Base-by-base conservation (phyloP, 1,139 yeast genomes). In the Pichia sp. region DNA sequence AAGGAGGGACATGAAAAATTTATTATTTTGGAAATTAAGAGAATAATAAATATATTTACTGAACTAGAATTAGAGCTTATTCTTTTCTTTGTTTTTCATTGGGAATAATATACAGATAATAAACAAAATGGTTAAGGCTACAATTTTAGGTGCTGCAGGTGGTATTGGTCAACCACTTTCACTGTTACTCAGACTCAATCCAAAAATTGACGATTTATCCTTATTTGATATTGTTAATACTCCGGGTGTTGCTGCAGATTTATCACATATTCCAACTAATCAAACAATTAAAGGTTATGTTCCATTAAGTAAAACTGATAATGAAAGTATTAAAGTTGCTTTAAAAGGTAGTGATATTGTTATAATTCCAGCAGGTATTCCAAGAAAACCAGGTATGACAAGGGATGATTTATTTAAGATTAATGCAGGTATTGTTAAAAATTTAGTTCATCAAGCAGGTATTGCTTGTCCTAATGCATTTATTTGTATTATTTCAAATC, bases 161-260 rank as follows among this genome's bases (percentile, higher is more conserved):
- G 90, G 90, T 53, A 82, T 82, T 58, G 90, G 90, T 40, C 89
- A 82, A 62, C 87, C 89, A 34, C 69, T 82, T 40, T 82, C 89
- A 2, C 67, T 82, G 46, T 68, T 82, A 50, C 68, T 82, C 53
- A 81, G 82, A 60, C 66, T 80, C 45, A 76, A 78, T 55, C 73
- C 76, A 9, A 62, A 68, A 32, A 74, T 82, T 32, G 67, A 74
- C 30, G 77, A 77, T 54, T 68, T 82, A 53, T 69, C 85, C 4
- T 67, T 82, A 29, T 82, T 70, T 56, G 90, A 82, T 67, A 76
- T 82, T 48, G 82, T 80, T 50, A 75, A 80, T 53, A 82, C 85
- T 28, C 68, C 70, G 39, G 90, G 92, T 41, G 87, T 82, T 34
- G 84, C 87, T 20, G 81, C 85, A 27, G 90, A 83, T 61, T 69